Conservation (phyloP, 1,139 yeast genomes). For the Nadsonia commutata region DNA sequence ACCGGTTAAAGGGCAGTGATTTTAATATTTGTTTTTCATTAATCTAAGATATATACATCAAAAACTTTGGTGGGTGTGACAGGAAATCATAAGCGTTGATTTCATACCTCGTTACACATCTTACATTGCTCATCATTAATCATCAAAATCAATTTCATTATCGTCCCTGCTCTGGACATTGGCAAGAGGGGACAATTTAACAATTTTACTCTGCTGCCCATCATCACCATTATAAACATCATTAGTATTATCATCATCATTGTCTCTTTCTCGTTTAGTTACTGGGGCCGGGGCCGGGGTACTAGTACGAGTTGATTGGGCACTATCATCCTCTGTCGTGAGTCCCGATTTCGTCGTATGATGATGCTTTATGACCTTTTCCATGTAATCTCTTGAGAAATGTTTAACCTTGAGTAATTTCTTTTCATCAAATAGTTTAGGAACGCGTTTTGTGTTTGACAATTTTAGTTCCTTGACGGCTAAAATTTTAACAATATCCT, state of each 20-base stretch:
- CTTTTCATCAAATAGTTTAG: constrained; percentile 43
- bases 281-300: neutral
- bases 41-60: too few relatives aligned
- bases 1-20: too few relatives aligned
- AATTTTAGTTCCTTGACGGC: constrained; percentile 48
- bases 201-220: neutral
- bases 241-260: neutral
- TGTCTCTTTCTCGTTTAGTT: neutral
- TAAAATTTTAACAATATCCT: constrained; percentile 53
- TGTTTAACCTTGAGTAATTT: constrained; percentile 55
- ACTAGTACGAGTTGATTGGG: too few relatives aligned
- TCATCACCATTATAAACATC: neutral
- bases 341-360: too few relatives aligned
- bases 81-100: too few relatives aligned
- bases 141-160: neutral
- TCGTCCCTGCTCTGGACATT: neutral
- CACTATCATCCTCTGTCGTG: too few relatives aligned
- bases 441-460: constrained; percentile 10
- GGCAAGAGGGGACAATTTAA: too few relatives aligned
- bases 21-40: too few relatives aligned
- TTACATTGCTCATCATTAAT: too few relatives aligned
- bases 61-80: too few relatives aligned
- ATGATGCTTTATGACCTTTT: constrained; percentile 37
- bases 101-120: too few relatives aligned
- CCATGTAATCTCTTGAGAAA: constrained; percentile 58